Conservation (phyloP, 2,329 filamentous ascomycete genomes). For the Sclerotinia sclerotiorum region DNA sequence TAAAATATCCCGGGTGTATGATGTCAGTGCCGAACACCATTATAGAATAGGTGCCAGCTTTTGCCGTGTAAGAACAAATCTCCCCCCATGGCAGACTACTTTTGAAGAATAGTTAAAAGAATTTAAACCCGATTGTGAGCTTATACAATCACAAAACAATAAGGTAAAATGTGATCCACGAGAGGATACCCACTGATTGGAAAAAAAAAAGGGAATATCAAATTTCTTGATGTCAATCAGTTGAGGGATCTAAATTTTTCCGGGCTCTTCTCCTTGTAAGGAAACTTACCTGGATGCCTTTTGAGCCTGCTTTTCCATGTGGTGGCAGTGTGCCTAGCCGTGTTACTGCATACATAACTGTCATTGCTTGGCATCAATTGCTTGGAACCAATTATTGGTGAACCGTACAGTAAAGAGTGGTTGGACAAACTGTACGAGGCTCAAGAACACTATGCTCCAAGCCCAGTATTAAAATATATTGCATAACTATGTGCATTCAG, state of each 20-base stretch:
- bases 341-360: background rate
- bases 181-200: background rate
- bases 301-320: background rate
- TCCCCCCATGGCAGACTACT: too few species aligned
- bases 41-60: too few species aligned
- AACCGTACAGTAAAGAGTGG: background rate
- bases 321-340: too few species aligned
- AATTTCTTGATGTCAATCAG: background rate
- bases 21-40: background rate
- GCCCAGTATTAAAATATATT: background rate
- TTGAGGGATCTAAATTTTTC: background rate
- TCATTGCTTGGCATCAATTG: background rate
- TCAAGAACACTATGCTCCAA: background rate
- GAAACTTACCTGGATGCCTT: background rate
- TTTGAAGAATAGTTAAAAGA: too few species aligned
- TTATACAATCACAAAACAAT: background rate
- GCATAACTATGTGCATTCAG: background rate
- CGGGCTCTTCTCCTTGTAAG: background rate
- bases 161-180: background rate
- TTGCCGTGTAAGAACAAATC: background rate
- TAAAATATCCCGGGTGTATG: background rate
- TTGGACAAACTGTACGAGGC: background rate
- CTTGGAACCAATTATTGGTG: background rate
- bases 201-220: background rate
- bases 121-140: background rate